phyloP scores from a whole-genome alignment of 2,329 filamentous ascomycete species.

The Aureobasidium sp. region DNA sequence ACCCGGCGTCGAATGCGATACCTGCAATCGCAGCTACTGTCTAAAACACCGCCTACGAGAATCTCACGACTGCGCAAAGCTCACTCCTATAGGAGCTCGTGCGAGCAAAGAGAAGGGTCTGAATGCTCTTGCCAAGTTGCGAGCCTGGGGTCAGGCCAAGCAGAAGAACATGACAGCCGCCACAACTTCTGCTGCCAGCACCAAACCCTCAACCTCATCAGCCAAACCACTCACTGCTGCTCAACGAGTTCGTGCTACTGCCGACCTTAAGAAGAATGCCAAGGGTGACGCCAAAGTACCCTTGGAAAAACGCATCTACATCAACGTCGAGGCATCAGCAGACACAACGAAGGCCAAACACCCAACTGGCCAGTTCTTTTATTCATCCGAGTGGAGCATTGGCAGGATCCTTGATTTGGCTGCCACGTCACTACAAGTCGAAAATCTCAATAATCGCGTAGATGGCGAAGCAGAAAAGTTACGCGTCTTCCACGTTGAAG shows the following conservation, averaged over 20 bases:
- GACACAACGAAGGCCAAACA: conserved; percentile 77
- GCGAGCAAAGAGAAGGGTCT: conserved; percentile 55
- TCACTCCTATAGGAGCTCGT: conserved; percentile 51
- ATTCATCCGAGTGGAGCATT: conserved; percentile 69
- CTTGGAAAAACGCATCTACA: conserved; percentile 75
- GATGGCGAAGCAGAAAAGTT: conserved; percentile 69
- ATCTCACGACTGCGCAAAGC: conserved; percentile 76
- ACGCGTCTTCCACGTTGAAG: conserved; percentile 87
- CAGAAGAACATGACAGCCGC: conserved; percentile 18
- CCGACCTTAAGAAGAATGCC: conserved; percentile 72
- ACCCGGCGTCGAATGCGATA: conserved; percentile 61
- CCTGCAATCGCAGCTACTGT: conserved; percentile 67
- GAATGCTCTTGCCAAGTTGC: conserved; percentile 67
- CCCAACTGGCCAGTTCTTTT: conserved; percentile 51
- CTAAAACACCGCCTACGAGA: conserved; percentile 67
- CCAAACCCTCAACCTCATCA: neutral
- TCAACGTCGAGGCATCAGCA: conserved; percentile 83
- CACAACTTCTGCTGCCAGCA: neutral
- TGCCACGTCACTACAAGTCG: conserved; percentile 65
- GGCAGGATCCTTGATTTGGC: conserved; percentile 73
- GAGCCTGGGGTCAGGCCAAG: conserved; percentile 71
- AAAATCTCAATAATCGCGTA: conserved; percentile 75
- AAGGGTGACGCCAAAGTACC: conserved; percentile 83
- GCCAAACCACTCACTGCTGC: conserved; percentile 44
- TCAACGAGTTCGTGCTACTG: conserved; percentile 59